Evolutionary conservation across 441 rosid genomes (phyloP).

Genomic region (Cnidoscolus chayamansa): DNA sequence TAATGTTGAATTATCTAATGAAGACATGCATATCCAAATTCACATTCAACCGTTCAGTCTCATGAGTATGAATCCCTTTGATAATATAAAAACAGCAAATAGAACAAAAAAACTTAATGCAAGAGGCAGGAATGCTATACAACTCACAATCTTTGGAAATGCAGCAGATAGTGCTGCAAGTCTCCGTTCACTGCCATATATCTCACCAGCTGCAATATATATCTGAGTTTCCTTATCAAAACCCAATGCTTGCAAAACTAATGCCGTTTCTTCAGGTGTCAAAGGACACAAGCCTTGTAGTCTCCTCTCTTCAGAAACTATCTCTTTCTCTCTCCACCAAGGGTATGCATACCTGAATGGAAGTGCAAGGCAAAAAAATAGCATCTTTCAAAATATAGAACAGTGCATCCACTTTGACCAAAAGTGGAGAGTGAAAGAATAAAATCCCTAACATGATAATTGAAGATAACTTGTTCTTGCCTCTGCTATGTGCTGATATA

Average conservation of each 20-base stretch:
- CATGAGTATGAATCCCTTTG: background rate
- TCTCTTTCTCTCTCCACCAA: slow-evolving; percentile 99
- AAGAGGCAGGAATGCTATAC: slow-evolving; percentile 4
- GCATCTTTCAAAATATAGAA: background rate
- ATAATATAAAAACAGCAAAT: background rate
- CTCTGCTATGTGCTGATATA: background rate
- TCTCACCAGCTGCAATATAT: slow-evolving; percentile 97
- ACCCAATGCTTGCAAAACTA: slow-evolving; percentile 77
- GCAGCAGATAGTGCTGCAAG: slow-evolving; percentile 69
- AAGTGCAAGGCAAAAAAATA: slow-evolving; percentile 10
- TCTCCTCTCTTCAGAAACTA: slow-evolving; percentile 77
- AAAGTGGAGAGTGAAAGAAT: background rate
- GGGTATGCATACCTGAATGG: slow-evolving; percentile 82
- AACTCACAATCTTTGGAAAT: slow-evolving; percentile 87
- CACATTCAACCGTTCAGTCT: slow-evolving; percentile 5
- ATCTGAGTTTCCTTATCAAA: slow-evolving; percentile 65
- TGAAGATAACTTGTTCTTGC: background rate
- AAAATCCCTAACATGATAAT: background rate
- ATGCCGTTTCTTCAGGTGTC: slow-evolving; percentile 90
- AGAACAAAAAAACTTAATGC: background rate
- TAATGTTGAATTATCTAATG: background rate
- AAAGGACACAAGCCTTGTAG: slow-evolving; percentile 88
- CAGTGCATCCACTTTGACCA: slow-evolving; percentile 10
- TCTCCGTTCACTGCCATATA: slow-evolving; percentile 84
- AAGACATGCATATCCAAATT: background rate